Base-by-base conservation (phyloP, 345 rosid species). In the Jatropha curcas region DNA sequence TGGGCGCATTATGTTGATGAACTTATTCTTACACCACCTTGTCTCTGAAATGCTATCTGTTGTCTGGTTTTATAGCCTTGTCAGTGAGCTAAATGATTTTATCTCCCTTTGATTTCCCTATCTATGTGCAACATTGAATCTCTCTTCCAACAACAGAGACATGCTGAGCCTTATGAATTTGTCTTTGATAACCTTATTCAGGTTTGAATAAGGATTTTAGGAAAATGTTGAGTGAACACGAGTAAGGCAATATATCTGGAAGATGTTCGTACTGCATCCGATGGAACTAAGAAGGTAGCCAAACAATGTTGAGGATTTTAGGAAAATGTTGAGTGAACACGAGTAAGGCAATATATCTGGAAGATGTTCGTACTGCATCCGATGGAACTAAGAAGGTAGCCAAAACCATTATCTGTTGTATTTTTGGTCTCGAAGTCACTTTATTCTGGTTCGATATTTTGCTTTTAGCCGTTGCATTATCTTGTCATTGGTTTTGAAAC, bases 351-450 rank as follows among this genome's bases (percentile, higher is more conserved):
- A 82, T 94, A 35, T 84, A 90, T 62, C 78, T 92, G 58, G 87
- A 95, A 71, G 89, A 89, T 67, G 68, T 88, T 73, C 85, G 76
- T 39, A 81, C 86, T 5, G 95, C 98, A 31, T 87, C 88, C 28
- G 97, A 92, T 84, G 97, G 97, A 60, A 94, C 98, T 83, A 81
- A 77, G 69, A 92, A 94, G 98, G 98, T 92, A 81, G 53, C 71
- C 45, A 35, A 63, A 41, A 60, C 81, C 50, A 50, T 72, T 73
- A 65, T 30, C 67, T 17, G 31, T 30, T 73, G 20, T 68, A 20
- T 7, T 34, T 56, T 30, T 46, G 71, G 24, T n/a, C n/a, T n/a
- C n/a, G n/a, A n/a, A n/a, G n/a, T n/a, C n/a, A n/a, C n/a, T n/a
- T n/a, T n/a, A n/a, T n/a, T n/a, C n/a, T n/a, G n/a, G n/a, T n/a